phyloP scores from a whole-genome alignment of 441 rosid genomes.

The Syzygium syzygioides region DNA sequence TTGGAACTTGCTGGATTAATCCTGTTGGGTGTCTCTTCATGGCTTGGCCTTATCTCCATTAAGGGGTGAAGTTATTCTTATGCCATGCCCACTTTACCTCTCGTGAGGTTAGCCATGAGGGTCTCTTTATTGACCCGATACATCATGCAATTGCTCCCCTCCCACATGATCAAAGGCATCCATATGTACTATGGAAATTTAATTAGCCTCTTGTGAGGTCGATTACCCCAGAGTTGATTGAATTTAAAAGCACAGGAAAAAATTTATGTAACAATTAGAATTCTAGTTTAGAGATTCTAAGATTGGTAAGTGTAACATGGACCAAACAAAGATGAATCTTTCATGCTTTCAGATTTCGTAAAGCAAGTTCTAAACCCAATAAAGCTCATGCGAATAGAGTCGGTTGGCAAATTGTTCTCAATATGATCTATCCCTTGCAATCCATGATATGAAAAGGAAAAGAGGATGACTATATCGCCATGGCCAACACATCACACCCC shows the following conservation, averaged over 20 bases:
- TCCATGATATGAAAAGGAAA: neutral
- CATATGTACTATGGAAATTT: neutral
- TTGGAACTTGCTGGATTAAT: slow-evolving; percentile 10
- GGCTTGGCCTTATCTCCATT: slow-evolving; percentile 11
- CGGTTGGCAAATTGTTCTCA: neutral
- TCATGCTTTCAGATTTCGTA: neutral
- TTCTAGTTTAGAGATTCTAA: neutral
- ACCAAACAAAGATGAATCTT: neutral
- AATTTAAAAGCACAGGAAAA: neutral
- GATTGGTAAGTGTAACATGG: neutral
- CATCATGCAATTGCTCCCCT: neutral
- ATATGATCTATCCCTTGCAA: neutral
- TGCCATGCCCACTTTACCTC: neutral
- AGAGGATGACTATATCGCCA: neutral
- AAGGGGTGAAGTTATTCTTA: neutral
- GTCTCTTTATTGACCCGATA: neutral
- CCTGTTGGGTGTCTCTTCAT: neutral
- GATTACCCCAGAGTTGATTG: neutral
- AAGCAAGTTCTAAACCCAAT: neutral
- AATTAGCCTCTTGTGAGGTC: neutral
- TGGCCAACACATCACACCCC: slow-evolving; percentile 14
- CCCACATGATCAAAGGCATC: neutral
- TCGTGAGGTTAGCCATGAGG: neutral
- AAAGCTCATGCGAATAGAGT: neutral
- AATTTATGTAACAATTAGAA: neutral